These are phyloP conservation scores for Aspergillus pseudoterreus DNA, from an alignment of 2,329 filamentous ascomycete genomes.

Conservation along the genomic window DNA sequence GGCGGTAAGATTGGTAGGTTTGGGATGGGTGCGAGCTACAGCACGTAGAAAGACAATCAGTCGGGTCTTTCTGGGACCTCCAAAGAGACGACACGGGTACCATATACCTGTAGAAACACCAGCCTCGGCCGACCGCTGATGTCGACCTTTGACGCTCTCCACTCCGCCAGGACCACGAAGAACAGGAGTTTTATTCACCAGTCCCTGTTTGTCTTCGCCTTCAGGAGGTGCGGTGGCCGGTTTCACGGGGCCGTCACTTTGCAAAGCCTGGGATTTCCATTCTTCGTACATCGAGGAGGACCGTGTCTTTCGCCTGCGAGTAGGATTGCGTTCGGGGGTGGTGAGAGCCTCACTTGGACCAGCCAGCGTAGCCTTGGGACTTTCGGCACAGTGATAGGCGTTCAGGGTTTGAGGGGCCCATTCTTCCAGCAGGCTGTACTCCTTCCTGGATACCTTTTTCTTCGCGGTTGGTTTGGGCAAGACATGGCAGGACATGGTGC, in stretches of 20 bases:
- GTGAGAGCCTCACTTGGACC: background rate
- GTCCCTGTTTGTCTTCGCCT: background rate
- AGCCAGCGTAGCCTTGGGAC: background rate
- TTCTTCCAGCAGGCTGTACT: conserved; percentile 12
- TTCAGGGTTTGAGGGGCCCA: conserved; percentile 12
- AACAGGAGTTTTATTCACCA: background rate
- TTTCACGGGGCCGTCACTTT: background rate
- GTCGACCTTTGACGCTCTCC: background rate
- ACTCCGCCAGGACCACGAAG: background rate
- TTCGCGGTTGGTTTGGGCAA: conserved; percentile 10
- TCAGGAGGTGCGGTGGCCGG: background rate
- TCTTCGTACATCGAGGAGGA: conserved; percentile 15
- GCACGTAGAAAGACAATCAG: background rate
- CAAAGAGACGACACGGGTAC: background rate
- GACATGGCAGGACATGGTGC: conserved; percentile 1
- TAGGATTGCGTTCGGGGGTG: background rate
- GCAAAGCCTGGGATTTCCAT: conserved; percentile 13
- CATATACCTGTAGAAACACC: background rate
- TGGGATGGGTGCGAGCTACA: background rate
- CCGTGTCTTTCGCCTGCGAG: conserved; percentile 3
- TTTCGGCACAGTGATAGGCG: conserved; percentile 1
- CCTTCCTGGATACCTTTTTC: conserved; percentile 8
- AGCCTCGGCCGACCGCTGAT: background rate
- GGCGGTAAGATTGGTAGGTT: background rate
- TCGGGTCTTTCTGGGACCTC: background rate